Conservation (phyloP, 129 eudicot species). For the Chrysanthemum seticuspe region DNA sequence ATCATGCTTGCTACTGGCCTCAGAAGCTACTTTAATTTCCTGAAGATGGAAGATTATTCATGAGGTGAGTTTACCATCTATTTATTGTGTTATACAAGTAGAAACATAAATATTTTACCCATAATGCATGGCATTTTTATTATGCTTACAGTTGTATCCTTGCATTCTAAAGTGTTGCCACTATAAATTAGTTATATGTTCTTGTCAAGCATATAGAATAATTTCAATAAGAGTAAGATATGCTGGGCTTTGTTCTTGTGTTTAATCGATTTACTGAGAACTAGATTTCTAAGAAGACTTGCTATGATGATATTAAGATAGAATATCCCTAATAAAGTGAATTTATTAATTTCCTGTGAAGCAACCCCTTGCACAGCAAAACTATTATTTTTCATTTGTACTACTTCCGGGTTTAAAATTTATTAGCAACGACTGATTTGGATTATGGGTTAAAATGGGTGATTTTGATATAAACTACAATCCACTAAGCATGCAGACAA, state of each 20-base stretch:
- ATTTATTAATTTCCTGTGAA: neutral
- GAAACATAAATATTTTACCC: neutral
- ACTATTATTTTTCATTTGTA: neutral
- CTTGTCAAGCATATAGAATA: neutral
- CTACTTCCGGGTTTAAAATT: no score
- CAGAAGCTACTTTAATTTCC: conserved; percentile 31
- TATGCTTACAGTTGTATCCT: neutral
- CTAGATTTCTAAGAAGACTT: neutral
- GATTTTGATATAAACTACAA: no score
- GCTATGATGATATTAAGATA: neutral
- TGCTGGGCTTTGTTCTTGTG: neutral
- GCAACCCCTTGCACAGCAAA: neutral
- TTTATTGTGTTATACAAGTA: conserved; percentile 3
- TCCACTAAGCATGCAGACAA: no score
- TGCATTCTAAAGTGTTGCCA: conserved; percentile 2
- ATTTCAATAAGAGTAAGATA: neutral
- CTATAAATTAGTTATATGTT: neutral
- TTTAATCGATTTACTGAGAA: neutral
- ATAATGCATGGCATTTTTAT: neutral
- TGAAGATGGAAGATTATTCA: conserved; percentile 28
- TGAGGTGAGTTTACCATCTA: conserved; percentile 10
- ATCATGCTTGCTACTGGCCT: conserved; percentile 23
- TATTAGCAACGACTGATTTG: no score
- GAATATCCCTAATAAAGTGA: neutral
- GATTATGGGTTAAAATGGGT: no score